phyloP scores from a whole-genome alignment of 192 early-diverging fungal genomes.

The Coemansia guatemalensis region DNA sequence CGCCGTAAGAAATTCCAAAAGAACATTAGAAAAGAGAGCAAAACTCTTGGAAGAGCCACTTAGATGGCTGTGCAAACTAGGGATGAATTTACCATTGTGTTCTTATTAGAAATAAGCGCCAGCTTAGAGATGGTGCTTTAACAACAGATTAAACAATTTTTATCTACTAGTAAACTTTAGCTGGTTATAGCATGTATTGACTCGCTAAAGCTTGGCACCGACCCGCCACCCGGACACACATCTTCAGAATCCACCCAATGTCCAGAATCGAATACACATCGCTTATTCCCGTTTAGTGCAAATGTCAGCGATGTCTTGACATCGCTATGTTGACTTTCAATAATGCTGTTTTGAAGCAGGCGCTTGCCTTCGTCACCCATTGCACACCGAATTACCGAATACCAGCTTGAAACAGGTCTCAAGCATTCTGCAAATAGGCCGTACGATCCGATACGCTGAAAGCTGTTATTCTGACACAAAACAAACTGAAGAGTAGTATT shows the following conservation, averaged over 20 bases:
- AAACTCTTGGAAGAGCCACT: too few relatives aligned
- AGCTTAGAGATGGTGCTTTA: background rate
- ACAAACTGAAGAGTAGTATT: constrained; percentile 39
- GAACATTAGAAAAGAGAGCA: too few relatives aligned
- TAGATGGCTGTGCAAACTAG: too few relatives aligned
- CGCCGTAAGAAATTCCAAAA: background rate
- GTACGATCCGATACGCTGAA: constrained; percentile 35
- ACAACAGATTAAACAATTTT: background rate
- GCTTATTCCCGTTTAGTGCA: constrained; percentile 29
- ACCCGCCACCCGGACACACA: constrained; percentile 40
- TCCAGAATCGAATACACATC: constrained; percentile 43
- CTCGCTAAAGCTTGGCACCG: constrained; percentile 30
- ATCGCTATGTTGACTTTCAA: constrained; percentile 5
- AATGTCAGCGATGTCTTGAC: constrained; percentile 38
- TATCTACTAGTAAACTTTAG: background rate
- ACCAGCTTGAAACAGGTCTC: constrained; percentile 13
- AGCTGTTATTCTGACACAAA: constrained; percentile 32
- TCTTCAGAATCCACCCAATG: constrained; percentile 43
- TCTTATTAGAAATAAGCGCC: background rate
- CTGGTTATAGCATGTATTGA: constrained; percentile 16
- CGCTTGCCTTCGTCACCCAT: constrained; percentile 31
- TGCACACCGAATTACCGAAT: constrained; percentile 20
- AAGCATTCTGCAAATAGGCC: constrained; percentile 36
- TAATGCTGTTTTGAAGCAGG: constrained; percentile 29
- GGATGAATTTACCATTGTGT: background rate